phyloP scores from a whole-genome alignment of 495 filamentous ascomycete species.

The Aspergillus olivimuriae region DNA sequence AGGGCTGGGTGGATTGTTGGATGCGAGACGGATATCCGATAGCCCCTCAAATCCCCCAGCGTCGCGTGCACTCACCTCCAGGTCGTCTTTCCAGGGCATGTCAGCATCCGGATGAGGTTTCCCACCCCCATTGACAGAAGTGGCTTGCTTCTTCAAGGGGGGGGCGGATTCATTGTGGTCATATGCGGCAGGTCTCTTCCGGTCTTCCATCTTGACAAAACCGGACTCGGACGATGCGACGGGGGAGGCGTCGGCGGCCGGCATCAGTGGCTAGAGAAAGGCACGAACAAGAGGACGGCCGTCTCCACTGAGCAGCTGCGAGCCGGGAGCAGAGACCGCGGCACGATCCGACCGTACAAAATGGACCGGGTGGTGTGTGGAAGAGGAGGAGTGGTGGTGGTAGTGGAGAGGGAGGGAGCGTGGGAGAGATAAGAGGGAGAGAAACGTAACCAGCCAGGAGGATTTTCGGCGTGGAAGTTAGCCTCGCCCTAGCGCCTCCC shows the following conservation, averaged over 20 bases:
- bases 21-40: too few relatives aligned
- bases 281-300: constrained; percentile 25
- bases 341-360: constrained; percentile 25
- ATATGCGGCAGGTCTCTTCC: constrained; percentile 77
- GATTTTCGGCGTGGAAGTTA: constrained; percentile 37
- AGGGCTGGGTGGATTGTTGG: too few relatives aligned
- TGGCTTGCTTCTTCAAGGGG: constrained; percentile 78
- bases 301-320: constrained; percentile 38
- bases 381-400: constrained; percentile 2
- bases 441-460: constrained; percentile 32
- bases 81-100: constrained; percentile 77
- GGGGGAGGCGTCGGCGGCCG: constrained; percentile 66
- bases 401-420: constrained; percentile 12
- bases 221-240: constrained; percentile 62
- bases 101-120: constrained; percentile 72
- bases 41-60: constrained; percentile 19
- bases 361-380: constrained; percentile 5
- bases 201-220: constrained; percentile 93
- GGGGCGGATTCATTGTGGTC: constrained; percentile 74
- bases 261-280: constrained; percentile 60
- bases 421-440: constrained; percentile 23
- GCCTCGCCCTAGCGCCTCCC: constrained; percentile 27
- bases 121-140: constrained; percentile 62
- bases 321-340: constrained; percentile 25
- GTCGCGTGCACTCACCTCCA: constrained; percentile 63